Percentiles rank a stretch among this genome's conserved stretches.
These are phyloP conservation scores for Sedum album DNA, from an alignment of 164 flowering plant genomes.

Conservation along the genomic window DNA sequence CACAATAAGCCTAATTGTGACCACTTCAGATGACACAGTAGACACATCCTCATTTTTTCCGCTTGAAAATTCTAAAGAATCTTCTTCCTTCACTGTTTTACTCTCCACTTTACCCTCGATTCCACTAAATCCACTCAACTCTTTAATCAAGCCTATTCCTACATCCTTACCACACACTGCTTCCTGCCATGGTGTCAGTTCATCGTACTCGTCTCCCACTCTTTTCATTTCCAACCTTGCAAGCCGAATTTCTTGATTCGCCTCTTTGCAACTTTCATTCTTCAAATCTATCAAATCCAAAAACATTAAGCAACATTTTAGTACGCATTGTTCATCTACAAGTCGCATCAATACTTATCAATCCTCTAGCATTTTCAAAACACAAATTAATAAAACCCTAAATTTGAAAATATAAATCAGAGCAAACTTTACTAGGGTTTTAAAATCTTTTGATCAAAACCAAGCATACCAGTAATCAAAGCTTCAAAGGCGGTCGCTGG, in stretches of 20 bases:
- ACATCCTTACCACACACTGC: background rate
- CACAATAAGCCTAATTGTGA: background rate
- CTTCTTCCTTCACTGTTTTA: background rate
- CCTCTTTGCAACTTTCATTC: background rate
- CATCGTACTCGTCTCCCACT: background rate
- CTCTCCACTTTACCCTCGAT: background rate
- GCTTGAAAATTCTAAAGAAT: background rate
- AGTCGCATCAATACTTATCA: background rate
- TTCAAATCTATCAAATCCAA: background rate
- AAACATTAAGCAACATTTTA: background rate
- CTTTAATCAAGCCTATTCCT: background rate
- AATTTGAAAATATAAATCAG: background rate
- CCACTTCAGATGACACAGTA: background rate
- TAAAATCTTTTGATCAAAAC: background rate
- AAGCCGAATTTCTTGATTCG: background rate
- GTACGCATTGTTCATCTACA: too few relatives aligned
- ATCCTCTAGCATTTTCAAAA: background rate
- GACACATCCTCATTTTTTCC: background rate
- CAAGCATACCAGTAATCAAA: background rate
- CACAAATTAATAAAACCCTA: background rate
- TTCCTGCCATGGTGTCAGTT: too few relatives aligned
- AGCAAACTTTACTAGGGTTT: background rate
- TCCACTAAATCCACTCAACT: background rate
- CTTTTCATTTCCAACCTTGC: background rate
- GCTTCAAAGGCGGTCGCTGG: background rate